Base-by-base conservation (phyloP, 2,329 filamentous ascomycete species). In the Rutstroemia sp. region DNA sequence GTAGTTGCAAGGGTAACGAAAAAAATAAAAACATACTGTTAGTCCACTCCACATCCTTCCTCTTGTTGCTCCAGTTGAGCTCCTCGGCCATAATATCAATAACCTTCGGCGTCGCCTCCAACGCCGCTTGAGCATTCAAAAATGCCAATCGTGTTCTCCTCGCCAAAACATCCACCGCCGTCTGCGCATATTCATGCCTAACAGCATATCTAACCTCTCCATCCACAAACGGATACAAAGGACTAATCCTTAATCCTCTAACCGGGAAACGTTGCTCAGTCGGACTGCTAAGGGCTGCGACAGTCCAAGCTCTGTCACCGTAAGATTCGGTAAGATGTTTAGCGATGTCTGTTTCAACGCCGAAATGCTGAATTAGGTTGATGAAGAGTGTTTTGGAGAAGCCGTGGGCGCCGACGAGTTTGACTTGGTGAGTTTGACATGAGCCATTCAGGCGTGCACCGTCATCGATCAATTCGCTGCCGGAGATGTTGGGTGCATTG, bases 371-470 rank as follows among this genome's bases (percentile, higher is more conserved):
- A 68, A 96, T 94, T 38, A 96, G 77, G 72, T 92, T 92, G 77
- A 96, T 96, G 75, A 96, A 96, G 23, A 96, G 83, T 1, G 91
- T 89, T 73, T 91, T 91, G 72, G 86, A 91, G 76, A 86, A 95
- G 54, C 90, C 89, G 70, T 95, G 90, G 10, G 90, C 88, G 64
- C 90, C 90, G 58, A 94, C 78, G 37, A 95, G 77, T 54, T 88
- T 85, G 53, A 95, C 86, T 65, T 86, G 83, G 71, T 94, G 89
- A 2, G 90, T 95, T 69, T 92, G 88, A 74, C 90, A 95, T 47
- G 76, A 78, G 44, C 90, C 89, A 65, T 88, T 82, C 10, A 87
- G 77, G 47, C 73, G 79, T 57, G 87, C 85, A 60, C 82, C 83
- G 66, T 92, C 89, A 65, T 89, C 82, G 58, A 89, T 77, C 54